Conservation (phyloP, 2,329 filamentous ascomycete genomes). For the Cercospora berteroae region DNA sequence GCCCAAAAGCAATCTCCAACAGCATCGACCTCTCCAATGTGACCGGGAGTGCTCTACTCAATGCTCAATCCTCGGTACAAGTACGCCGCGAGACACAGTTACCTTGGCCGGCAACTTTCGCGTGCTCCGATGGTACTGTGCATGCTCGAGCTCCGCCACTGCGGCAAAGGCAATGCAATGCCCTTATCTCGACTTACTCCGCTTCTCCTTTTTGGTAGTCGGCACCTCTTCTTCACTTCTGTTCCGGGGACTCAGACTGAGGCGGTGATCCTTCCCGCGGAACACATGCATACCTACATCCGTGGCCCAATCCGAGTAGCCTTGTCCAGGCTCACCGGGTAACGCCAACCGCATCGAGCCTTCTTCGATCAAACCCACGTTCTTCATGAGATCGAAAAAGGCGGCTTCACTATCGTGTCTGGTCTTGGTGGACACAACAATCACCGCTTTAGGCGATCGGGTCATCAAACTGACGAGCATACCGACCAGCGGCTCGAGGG, state of each 20-base stretch:
- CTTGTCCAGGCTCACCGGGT: constrained; percentile 36
- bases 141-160: background rate
- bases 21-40: background rate
- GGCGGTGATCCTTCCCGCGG: constrained; percentile 33
- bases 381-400: constrained; percentile 62
- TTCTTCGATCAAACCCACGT: constrained; percentile 35
- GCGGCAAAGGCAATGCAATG: background rate
- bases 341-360: constrained; percentile 33
- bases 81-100: background rate
- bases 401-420: constrained; percentile 64
- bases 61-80: background rate
- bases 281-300: constrained; percentile 39
- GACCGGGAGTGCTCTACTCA: background rate
- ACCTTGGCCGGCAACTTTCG: background rate
- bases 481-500: constrained; percentile 60
- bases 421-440: constrained; percentile 65
- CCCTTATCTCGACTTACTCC: constrained; percentile 22
- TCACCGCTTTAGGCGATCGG: constrained; percentile 49
- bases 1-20: background rate
- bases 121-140: background rate
- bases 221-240: constrained; percentile 33
- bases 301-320: constrained; percentile 39
- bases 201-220: constrained; percentile 15
- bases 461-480: constrained; percentile 53
- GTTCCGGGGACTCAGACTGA: constrained; percentile 34